These are phyloP conservation scores for Anthostomella pinea DNA, from an alignment of 2,329 filamentous ascomycete genomes.

Conservation along the genomic window DNA sequence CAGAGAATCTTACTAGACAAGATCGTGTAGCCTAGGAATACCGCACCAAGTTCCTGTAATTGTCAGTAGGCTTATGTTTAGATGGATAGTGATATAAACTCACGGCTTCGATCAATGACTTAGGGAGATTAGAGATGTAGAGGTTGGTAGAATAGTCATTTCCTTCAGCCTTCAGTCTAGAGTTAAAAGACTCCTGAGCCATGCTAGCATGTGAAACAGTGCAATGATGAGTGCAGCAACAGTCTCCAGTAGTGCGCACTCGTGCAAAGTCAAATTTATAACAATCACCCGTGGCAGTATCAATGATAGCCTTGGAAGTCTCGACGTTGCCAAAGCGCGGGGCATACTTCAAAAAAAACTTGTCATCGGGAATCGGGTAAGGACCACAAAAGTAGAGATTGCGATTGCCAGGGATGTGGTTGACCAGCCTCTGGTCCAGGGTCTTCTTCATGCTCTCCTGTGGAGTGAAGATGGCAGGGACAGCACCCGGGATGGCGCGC, in stretches of 20 bases:
- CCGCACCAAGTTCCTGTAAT: conserved; percentile 67
- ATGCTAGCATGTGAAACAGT: not conserved
- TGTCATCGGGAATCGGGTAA: conserved; percentile 91
- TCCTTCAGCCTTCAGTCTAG: conserved; percentile 92
- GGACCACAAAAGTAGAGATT: conserved; percentile 98
- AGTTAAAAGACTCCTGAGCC: conserved; percentile 89
- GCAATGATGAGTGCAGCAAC: conserved; percentile 5
- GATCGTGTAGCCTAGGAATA: conserved; percentile 78
- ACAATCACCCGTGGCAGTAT: conserved; percentile 85
- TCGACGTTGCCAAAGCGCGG: conserved; percentile 89
- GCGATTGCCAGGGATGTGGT: conserved; percentile 84
- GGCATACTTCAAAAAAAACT: conserved; percentile 81
- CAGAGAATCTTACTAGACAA: conserved; percentile 94
- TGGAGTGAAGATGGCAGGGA: conserved; percentile 84
- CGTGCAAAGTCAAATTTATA: conserved; percentile 98
- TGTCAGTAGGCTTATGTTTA: conserved; percentile 14
- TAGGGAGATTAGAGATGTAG: conserved; percentile 95
- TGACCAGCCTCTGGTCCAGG: conserved; percentile 90
- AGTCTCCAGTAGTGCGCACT: conserved; percentile 47
- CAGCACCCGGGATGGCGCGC: conserved; percentile 81
- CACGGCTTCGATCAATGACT: conserved; percentile 86
- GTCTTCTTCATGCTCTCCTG: conserved; percentile 84
- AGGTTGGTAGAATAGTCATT: conserved; percentile 90
- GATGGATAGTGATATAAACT: conserved; percentile 32
- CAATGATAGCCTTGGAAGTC: conserved; percentile 98